phyloP scores from a whole-genome alignment of 2,329 filamentous ascomycete species.

The Zarea fungicola region DNA sequence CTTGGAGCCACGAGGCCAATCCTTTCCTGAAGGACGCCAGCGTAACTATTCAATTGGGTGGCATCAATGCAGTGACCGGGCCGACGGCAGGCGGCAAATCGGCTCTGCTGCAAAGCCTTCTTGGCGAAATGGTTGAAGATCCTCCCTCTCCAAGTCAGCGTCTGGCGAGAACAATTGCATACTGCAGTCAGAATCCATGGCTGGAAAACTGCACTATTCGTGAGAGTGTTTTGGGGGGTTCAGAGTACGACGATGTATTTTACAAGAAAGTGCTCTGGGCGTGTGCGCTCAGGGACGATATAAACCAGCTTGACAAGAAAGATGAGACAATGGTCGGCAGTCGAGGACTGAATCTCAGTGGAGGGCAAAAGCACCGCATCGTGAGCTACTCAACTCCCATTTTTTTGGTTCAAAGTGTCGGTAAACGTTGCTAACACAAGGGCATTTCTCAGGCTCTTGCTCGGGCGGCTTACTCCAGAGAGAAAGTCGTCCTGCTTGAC shows the following conservation, averaged over 20 bases:
- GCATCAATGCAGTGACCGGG: constrained; percentile 11
- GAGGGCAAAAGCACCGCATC: constrained; percentile 12
- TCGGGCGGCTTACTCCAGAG: constrained; percentile 6
- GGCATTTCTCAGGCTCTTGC: background rate
- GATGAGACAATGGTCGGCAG: constrained; percentile 6
- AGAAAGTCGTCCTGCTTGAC: constrained; percentile 7
- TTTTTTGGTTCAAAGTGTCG: background rate
- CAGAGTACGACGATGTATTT: constrained; percentile 3
- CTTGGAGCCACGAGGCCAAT: constrained; percentile 3
- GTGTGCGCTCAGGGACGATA: constrained; percentile 8
- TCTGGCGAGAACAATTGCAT: background rate
- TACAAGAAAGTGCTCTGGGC: constrained; percentile 1
- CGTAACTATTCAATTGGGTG: background rate
- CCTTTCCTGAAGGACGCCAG: background rate
- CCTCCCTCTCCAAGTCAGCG: background rate
- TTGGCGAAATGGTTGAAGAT: constrained; percentile 10
- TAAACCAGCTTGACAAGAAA: background rate
- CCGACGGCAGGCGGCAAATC: constrained; percentile 16
- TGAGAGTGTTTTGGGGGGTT: background rate
- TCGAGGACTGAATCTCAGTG: constrained; percentile 2
- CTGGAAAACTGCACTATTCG: constrained; percentile 7
- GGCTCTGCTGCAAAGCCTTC: constrained; percentile 1
- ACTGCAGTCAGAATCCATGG: constrained; percentile 12
- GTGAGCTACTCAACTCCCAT: too few relatives aligned
- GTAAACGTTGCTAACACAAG: background rate